phyloP scores from a whole-genome alignment of 441 rosid genomes.

The Iberis amara region DNA sequence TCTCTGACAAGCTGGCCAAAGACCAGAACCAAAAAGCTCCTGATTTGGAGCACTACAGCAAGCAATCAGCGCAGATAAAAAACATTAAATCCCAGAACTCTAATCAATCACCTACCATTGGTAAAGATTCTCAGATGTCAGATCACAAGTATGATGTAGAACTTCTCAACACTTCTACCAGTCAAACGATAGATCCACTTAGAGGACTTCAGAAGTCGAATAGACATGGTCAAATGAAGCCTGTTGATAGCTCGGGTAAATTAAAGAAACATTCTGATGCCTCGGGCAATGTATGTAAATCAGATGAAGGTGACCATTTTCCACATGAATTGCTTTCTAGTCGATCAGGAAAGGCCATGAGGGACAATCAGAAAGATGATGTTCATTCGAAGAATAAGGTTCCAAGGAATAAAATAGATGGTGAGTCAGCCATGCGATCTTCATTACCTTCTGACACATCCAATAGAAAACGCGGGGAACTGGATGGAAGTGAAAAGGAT shows the following conservation, averaged over 20 bases:
- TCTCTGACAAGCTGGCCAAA: constrained; percentile 39
- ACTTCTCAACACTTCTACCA: constrained; percentile 35
- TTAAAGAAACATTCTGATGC: constrained; percentile 42
- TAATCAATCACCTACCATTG: constrained; percentile 39
- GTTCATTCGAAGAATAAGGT: constrained; percentile 40
- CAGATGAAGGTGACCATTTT: constrained; percentile 39
- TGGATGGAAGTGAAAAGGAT: constrained; percentile 51
- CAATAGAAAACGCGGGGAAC: constrained; percentile 47
- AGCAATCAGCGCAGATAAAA: constrained; percentile 45
- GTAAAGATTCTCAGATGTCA: constrained; percentile 35
- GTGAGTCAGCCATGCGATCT: constrained; percentile 47
- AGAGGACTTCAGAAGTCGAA: constrained; percentile 40
- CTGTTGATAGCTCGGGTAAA: constrained; percentile 44
- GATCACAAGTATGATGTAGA: constrained; percentile 40
- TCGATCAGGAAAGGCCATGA: constrained; percentile 45
- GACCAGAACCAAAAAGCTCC: constrained; percentile 47
- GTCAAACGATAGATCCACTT: constrained; percentile 35
- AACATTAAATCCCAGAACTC: constrained; percentile 52
- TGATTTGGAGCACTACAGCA: constrained; percentile 39
- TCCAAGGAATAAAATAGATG: constrained; percentile 49
- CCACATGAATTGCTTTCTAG: constrained; percentile 40
- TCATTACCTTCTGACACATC: constrained; percentile 42
- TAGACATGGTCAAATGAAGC: constrained; percentile 36
- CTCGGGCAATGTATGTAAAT: constrained; percentile 41
- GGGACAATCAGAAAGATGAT: constrained; percentile 50